Percentiles rank a stretch among this genome's conserved stretches.
Evolutionary conservation across 768 basidiomycete genomes (phyloP).

Genomic region (Lactifluus volemus): DNA sequence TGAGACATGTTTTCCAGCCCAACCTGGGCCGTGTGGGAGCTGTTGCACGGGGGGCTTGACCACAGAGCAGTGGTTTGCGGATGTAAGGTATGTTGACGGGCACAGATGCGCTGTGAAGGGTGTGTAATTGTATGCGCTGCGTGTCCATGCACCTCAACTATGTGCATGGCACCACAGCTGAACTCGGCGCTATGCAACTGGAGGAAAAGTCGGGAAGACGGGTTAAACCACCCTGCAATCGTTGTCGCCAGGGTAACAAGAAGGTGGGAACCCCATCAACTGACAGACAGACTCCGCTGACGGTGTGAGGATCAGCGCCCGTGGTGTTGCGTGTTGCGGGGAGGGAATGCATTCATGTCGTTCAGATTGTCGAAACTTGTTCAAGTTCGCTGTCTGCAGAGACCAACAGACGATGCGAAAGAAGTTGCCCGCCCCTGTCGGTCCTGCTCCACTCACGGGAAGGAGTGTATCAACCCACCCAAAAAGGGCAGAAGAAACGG

Average conservation of each 20-base stretch:
- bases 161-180: slow-evolving; percentile 31
- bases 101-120: slow-evolving; percentile 36
- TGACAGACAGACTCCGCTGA: neutral
- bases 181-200: slow-evolving; percentile 17
- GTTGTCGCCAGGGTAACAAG: slow-evolving; percentile 56
- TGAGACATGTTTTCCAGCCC: slow-evolving; percentile 23
- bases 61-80: slow-evolving; percentile 51
- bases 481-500: slow-evolving; percentile 48
- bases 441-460: slow-evolving; percentile 39
- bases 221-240: slow-evolving; percentile 51
- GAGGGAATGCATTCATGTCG: slow-evolving; percentile 49
- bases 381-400: slow-evolving; percentile 52
- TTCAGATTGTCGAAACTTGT: slow-evolving; percentile 47
- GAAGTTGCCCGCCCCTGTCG: slow-evolving; percentile 48
- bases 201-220: slow-evolving; percentile 34
- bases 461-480: slow-evolving; percentile 41
- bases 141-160: slow-evolving; percentile 35
- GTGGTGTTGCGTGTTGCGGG: slow-evolving; percentile 48
- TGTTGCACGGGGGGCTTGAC: slow-evolving; percentile 48
- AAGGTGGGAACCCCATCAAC: slow-evolving; percentile 33
- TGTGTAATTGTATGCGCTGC: slow-evolving; percentile 31
- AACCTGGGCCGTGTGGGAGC: slow-evolving; percentile 45
- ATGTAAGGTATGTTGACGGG: slow-evolving; percentile 49
- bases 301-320: slow-evolving; percentile 60
- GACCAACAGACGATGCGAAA: slow-evolving; percentile 52